phyloP scores from a whole-genome alignment of 1,284 basidiomycete genomes.

The Cryptococcus sp. region DNA sequence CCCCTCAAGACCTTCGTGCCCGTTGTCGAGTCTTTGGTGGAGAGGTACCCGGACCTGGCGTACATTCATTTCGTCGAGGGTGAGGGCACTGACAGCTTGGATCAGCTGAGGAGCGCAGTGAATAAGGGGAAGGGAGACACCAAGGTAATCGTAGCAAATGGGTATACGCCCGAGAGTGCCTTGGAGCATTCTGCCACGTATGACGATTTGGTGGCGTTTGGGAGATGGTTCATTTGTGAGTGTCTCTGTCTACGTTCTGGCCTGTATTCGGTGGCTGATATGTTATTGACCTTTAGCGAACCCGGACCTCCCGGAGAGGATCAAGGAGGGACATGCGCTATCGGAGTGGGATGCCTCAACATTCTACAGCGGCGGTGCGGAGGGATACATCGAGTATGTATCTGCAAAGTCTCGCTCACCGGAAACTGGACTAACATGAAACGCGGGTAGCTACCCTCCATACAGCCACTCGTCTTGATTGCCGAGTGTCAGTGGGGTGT shows the following conservation, averaged over 20 bases:
- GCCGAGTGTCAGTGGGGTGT: no score
- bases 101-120: constrained; percentile 19
- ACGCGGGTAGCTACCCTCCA: no score
- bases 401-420: no score
- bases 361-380: constrained; percentile 19
- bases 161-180: constrained; percentile 43
- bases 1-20: constrained; percentile 9
- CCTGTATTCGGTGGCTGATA: background rate
- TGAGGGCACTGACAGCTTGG: constrained; percentile 20
- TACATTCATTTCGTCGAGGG: constrained; percentile 60
- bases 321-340: constrained; percentile 34
- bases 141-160: constrained; percentile 56
- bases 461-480: no score
- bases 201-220: constrained; percentile 54
- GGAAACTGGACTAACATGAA: no score
- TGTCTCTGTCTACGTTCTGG: background rate
- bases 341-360: constrained; percentile 34
- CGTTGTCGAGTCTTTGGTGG: constrained; percentile 27
- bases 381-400: constrained; percentile 24
- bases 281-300: constrained; percentile 20
- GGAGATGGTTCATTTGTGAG: constrained; percentile 52
- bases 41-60: constrained; percentile 54
- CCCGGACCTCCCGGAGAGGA: constrained; percentile 57
- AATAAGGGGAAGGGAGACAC: constrained; percentile 18
- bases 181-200: constrained; percentile 33